A percentile compares a stretch with the other conserved stretches of the same genome.
These are phyloP conservation scores for Moesziomyces antarcticus DNA, from an alignment of 1,284 basidiomycete genomes.

Conservation along the genomic window DNA sequence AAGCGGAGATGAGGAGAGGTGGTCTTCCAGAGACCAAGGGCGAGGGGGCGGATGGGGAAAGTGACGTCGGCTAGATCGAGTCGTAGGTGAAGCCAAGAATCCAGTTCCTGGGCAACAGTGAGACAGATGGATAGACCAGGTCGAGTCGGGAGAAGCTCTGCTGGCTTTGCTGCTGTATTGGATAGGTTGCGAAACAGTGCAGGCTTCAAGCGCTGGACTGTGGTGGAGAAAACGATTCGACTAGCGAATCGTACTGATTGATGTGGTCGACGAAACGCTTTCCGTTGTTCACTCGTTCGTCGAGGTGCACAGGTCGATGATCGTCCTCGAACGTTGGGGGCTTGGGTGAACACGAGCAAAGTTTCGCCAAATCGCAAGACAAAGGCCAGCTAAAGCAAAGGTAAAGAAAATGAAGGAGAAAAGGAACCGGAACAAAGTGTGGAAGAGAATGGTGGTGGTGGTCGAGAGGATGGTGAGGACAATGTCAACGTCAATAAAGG, in stretches of 20 bases:
- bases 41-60: too few relatives aligned
- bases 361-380: not conserved
- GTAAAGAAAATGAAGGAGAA: conserved; percentile 2
- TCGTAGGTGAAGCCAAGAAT: not conserved
- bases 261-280: not conserved
- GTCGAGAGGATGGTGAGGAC: conserved; percentile 15
- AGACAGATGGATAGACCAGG: not conserved
- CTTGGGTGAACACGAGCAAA: not conserved
- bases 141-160: not conserved
- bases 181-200: not conserved
- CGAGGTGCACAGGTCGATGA: not conserved
- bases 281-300: too few relatives aligned
- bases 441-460: conserved; percentile 22
- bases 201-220: not conserved
- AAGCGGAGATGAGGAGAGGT: not conserved
- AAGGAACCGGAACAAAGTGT: not conserved
- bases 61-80: too few relatives aligned
- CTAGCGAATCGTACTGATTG: not conserved
- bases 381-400: conserved; percentile 8
- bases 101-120: not conserved
- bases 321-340: not conserved
- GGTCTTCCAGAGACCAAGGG: not conserved
- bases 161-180: not conserved
- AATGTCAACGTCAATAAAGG: not conserved
- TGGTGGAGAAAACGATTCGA: not conserved